Conservation (phyloP, 1,139 yeast species). For the Debaryomycetaceae sp. region DNA sequence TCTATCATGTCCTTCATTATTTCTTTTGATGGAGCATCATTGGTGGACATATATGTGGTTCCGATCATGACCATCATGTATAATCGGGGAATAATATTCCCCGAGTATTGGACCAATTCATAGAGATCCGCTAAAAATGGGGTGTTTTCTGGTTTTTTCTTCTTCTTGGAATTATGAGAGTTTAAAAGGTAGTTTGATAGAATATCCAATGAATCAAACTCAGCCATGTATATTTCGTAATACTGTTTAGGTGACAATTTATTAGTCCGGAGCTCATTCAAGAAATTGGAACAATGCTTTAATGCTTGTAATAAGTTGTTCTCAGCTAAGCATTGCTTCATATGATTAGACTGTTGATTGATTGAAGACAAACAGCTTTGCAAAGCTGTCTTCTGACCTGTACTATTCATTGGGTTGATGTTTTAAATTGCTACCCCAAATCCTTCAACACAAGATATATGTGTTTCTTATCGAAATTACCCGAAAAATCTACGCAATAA, state of each 20-base stretch:
- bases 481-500: neutral
- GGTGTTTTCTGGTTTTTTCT: slow-evolving; percentile 11
- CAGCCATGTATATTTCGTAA: slow-evolving; percentile 83
- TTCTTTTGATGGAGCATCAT: slow-evolving; percentile 79
- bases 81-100: slow-evolving; percentile 85
- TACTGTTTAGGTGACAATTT: slow-evolving; percentile 84
- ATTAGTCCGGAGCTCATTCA: slow-evolving; percentile 78
- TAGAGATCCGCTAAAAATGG: slow-evolving; percentile 87
- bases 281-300: slow-evolving; percentile 80
- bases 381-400: slow-evolving; percentile 22
- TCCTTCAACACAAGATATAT: neutral
- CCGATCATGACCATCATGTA: slow-evolving; percentile 96
- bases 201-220: slow-evolving; percentile 77
- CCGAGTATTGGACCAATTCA: slow-evolving; percentile 93
- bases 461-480: neutral
- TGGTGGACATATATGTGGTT: slow-evolving; percentile 75
- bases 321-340: slow-evolving; percentile 77
- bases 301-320: slow-evolving; percentile 78
- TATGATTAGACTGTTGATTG: slow-evolving; percentile 65
- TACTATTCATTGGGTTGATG: slow-evolving; percentile 2
- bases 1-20: slow-evolving; percentile 95
- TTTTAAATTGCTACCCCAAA: neutral
- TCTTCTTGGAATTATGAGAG: slow-evolving; percentile 50
- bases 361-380: slow-evolving; percentile 57
- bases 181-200: slow-evolving; percentile 64